A percentile compares a stretch with the other conserved stretches of the same genome.
phyloP scores from a whole-genome alignment of 768 basidiomycete species.

The Grammothele lineata region DNA sequence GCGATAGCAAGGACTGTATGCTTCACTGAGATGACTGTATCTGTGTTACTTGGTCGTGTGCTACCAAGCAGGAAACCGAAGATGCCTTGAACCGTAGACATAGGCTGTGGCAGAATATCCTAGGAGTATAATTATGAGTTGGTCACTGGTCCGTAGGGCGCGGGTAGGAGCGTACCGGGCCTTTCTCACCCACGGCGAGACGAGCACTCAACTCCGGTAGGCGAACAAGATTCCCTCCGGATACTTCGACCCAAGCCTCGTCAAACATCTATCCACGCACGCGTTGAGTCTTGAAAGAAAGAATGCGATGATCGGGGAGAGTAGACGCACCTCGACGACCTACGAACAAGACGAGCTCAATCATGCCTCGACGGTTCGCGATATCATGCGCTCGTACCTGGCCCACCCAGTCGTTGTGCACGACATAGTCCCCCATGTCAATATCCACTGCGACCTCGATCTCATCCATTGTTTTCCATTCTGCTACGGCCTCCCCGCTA shows the following conservation, averaged over 20 bases:
- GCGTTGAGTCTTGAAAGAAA: too few species aligned
- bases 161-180: slow-evolving; percentile 58
- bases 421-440: slow-evolving; percentile 78
- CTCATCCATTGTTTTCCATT: slow-evolving; percentile 60
- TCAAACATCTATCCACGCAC: slow-evolving; percentile 57
- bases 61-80: slow-evolving; percentile 43
- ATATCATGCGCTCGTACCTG: slow-evolving; percentile 45
- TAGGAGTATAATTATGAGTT: slow-evolving; percentile 25
- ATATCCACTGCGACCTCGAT: slow-evolving; percentile 54
- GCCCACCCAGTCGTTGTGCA: slow-evolving; percentile 84
- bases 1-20: slow-evolving; percentile 77
- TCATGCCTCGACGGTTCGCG: neutral
- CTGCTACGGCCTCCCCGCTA: slow-evolving; percentile 50
- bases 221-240: slow-evolving; percentile 59
- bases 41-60: slow-evolving; percentile 39
- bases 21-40: slow-evolving; percentile 67
- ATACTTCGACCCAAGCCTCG: slow-evolving; percentile 70
- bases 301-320: slow-evolving; percentile 3
- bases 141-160: too few species aligned
- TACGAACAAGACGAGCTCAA: slow-evolving; percentile 24
- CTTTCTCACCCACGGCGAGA: slow-evolving; percentile 70
- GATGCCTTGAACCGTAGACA: slow-evolving; percentile 40
- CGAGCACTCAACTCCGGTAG: slow-evolving; percentile 77
- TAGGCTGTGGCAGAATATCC: slow-evolving; percentile 64
- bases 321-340: slow-evolving; percentile 64